Percentiles rank a stretch among this genome's conserved stretches.
Conservation (phyloP, 768 basidiomycete species). For the Dendrothele bispora region DNA sequence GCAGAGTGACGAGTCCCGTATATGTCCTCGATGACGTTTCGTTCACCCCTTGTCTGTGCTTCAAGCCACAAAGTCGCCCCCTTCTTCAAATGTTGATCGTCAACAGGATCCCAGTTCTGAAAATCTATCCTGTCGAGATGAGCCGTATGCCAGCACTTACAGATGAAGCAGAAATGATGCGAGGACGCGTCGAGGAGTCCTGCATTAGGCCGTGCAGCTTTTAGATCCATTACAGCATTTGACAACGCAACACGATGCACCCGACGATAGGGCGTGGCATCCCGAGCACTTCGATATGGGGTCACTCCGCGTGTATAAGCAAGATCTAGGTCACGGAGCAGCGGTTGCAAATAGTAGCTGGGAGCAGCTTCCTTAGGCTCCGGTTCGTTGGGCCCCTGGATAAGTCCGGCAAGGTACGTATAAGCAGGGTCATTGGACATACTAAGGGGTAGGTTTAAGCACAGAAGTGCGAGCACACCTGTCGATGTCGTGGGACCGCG, state of each 20-base stretch:
- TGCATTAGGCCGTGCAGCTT: background rate
- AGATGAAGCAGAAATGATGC: background rate
- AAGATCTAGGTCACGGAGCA: background rate
- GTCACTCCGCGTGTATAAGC: background rate
- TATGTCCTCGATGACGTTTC: constrained; percentile 15
- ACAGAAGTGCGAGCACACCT: constrained; percentile 1
- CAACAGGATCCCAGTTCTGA: constrained; percentile 15
- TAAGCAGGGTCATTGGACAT: constrained; percentile 5
- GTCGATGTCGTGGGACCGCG: background rate
- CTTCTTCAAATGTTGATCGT: constrained; percentile 8
- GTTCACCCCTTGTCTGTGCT: constrained; percentile 8
- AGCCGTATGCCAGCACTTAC: background rate
- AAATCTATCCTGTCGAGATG: constrained; percentile 2
- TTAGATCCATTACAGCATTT: background rate
- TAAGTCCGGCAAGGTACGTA: constrained; percentile 1
- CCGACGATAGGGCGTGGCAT: background rate
- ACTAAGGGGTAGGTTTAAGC: constrained; percentile 1
- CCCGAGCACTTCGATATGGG: background rate
- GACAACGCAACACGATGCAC: background rate
- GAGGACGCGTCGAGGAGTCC: background rate
- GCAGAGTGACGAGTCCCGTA: constrained; percentile 26
- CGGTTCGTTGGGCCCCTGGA: constrained; percentile 4
- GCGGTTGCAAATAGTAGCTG: background rate
- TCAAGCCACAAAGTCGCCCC: constrained; percentile 21
- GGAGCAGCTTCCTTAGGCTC: background rate